A percentile compares a stretch with the other conserved stretches of the same genome.
Evolutionary conservation across 257 asterid genomes (phyloP).

Genomic region (Rubia yunnanensis): DNA sequence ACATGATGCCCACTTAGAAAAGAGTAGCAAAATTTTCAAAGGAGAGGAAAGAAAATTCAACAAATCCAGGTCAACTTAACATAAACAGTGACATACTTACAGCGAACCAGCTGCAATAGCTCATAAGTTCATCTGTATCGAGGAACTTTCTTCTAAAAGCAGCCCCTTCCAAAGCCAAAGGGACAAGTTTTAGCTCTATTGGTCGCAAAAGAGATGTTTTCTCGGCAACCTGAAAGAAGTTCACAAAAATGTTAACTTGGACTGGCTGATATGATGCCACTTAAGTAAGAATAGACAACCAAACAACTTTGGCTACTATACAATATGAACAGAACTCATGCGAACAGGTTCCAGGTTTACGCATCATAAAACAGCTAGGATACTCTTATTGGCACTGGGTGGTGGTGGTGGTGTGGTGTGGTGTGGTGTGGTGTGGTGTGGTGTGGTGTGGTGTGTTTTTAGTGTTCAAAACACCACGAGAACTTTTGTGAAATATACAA

Average conservation of each 20-base stretch:
- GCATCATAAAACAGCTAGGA: background rate
- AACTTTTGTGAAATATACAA: background rate
- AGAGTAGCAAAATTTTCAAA: background rate
- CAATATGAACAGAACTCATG: background rate
- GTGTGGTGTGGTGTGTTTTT: too few relatives aligned
- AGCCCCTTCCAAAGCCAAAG: slow-evolving; percentile 81
- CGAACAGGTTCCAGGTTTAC: background rate
- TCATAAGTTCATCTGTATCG: slow-evolving; percentile 89
- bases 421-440: too few relatives aligned
- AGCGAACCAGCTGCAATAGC: slow-evolving; percentile 98
- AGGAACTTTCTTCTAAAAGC: slow-evolving; percentile 85
- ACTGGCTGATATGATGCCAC: background rate
- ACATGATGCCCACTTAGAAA: background rate
- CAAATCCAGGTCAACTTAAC: background rate
- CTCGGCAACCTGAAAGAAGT: slow-evolving; percentile 72
- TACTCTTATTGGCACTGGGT: background rate
- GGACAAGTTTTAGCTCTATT: slow-evolving; percentile 72
- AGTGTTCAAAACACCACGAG: background rate
- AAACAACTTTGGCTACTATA: background rate
- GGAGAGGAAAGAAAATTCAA: background rate
- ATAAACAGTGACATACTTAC: slow-evolving; percentile 43
- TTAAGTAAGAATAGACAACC: background rate
- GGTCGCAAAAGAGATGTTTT: slow-evolving; percentile 96
- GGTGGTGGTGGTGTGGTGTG: too few relatives aligned
- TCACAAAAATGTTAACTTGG: background rate